Conservation (phyloP, 768 basidiomycete genomes). For the Mycena polygramma region DNA sequence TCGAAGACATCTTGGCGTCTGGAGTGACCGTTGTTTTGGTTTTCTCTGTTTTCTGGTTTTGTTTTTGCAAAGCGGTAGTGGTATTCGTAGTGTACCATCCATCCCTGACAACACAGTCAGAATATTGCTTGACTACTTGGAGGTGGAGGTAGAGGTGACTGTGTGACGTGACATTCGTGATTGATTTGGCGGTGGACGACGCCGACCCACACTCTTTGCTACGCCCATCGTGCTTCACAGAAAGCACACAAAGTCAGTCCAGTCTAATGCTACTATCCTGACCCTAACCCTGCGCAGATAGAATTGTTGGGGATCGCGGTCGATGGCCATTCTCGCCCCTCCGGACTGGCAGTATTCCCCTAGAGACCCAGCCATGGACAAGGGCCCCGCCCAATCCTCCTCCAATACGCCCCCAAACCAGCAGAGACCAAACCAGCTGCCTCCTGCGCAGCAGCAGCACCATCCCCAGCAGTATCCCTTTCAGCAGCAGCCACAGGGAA, state of each 20-base stretch:
- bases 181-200: too few relatives aligned
- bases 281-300: constrained; percentile 5
- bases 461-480: constrained; percentile 61
- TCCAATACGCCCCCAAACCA: constrained; percentile 51
- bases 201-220: background rate
- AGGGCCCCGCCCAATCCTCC: constrained; percentile 53
- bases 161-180: too few relatives aligned
- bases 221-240: constrained; percentile 1
- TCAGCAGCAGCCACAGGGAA: constrained; percentile 77
- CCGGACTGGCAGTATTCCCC: constrained; percentile 79
- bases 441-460: constrained; percentile 45
- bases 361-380: constrained; percentile 76
- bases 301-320: constrained; percentile 41
- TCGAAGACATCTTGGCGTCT: too few relatives aligned
- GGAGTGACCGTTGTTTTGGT: too few relatives aligned
- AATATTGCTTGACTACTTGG: too few relatives aligned
- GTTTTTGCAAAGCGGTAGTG: too few relatives aligned
- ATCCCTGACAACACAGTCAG: too few relatives aligned
- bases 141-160: too few relatives aligned
- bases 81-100: too few relatives aligned
- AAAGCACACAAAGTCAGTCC: constrained; percentile 11
- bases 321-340: constrained; percentile 86
- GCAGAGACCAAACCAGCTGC: constrained; percentile 64
- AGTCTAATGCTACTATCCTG: background rate
- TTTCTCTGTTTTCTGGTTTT: too few relatives aligned